Percentiles rank a stretch among this genome's conserved stretches.
Conservation (phyloP, 1,284 basidiomycete genomes). For the Puccinia coronata region DNA sequence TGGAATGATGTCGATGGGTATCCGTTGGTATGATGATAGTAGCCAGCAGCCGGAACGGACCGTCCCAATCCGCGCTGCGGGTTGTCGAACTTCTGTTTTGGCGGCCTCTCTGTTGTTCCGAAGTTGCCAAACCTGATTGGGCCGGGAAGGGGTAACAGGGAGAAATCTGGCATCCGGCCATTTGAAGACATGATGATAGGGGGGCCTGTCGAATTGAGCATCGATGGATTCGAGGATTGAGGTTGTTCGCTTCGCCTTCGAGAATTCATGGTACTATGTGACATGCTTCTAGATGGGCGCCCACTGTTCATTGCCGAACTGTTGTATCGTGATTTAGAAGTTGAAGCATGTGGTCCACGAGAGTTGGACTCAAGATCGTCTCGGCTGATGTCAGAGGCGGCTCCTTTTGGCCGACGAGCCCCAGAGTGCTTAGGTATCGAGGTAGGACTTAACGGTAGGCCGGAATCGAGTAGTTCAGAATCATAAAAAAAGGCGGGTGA, state of each 20-base stretch:
- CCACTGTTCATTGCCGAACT: conserved; percentile 4
- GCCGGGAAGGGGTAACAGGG: conserved; percentile 27
- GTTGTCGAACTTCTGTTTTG: conserved; percentile 36
- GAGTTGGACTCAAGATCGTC: conserved; percentile 11
- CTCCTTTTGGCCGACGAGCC: not conserved
- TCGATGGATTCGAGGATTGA: conserved; percentile 14
- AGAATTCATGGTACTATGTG: conserved; percentile 28
- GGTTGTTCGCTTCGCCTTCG: conserved; percentile 43
- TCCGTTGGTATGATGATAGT: conserved; percentile 40
- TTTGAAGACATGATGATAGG: conserved; percentile 30
- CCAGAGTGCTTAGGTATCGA: conserved; percentile 35
- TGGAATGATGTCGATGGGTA: conserved; percentile 19
- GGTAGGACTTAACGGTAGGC: conserved; percentile 29
- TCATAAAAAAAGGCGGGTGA: conserved; percentile 26
- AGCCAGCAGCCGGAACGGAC: conserved; percentile 17
- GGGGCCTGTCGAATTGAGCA: conserved; percentile 16
- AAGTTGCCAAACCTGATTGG: conserved; percentile 50
- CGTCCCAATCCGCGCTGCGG: conserved; percentile 23
- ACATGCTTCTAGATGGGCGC: conserved; percentile 27
- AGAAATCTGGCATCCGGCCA: conserved; percentile 46
- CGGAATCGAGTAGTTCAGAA: conserved; percentile 16
- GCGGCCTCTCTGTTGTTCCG: conserved; percentile 27
- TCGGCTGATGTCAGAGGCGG: not conserved
- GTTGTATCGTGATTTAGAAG: conserved; percentile 1
- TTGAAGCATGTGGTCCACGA: conserved; percentile 3